Conservation (phyloP, 2,329 filamentous ascomycete species). For the Neoascochyta sp. region DNA sequence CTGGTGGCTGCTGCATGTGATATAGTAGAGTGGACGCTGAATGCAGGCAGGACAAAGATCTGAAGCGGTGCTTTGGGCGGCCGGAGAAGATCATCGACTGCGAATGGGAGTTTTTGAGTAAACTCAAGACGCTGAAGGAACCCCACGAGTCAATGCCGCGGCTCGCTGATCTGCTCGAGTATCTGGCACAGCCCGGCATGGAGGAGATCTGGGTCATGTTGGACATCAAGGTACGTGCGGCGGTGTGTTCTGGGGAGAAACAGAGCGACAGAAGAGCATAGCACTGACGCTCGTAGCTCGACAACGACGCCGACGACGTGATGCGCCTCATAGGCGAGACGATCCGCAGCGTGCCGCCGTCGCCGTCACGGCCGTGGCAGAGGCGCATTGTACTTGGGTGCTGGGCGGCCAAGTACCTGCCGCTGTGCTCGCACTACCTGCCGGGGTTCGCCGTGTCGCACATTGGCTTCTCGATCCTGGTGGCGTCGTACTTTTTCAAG, state of each 20-base stretch:
- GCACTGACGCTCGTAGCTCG: slow-evolving; percentile 47
- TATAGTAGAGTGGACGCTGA: no score
- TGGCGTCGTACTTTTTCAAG: slow-evolving; percentile 68
- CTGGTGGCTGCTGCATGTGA: no score
- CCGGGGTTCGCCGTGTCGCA: slow-evolving; percentile 63
- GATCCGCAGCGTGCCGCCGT: slow-evolving; percentile 51
- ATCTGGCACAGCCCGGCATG: slow-evolving; percentile 60
- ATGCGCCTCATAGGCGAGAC: slow-evolving; percentile 65
- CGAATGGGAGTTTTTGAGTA: slow-evolving; percentile 69
- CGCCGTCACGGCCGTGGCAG: slow-evolving; percentile 58
- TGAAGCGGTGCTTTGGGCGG: slow-evolving; percentile 80
- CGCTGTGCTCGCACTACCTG: slow-evolving; percentile 58
- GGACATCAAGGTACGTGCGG: slow-evolving; percentile 76
- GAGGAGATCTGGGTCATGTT: slow-evolving; percentile 76
- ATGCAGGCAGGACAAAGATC: slow-evolving; percentile 59
- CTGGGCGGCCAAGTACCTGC: slow-evolving; percentile 74
- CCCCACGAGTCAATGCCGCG: slow-evolving; percentile 71
- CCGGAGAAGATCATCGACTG: slow-evolving; percentile 69
- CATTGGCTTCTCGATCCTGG: slow-evolving; percentile 63
- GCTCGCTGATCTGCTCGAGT: slow-evolving; percentile 69
- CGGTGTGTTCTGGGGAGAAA: slow-evolving; percentile 1
- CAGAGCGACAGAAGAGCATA: no score
- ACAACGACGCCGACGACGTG: slow-evolving; percentile 68
- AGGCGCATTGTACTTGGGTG: slow-evolving; percentile 73
- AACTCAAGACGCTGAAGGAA: slow-evolving; percentile 61